Conservation (phyloP, 495 filamentous ascomycete genomes). For the Aspergillus asperescens region DNA sequence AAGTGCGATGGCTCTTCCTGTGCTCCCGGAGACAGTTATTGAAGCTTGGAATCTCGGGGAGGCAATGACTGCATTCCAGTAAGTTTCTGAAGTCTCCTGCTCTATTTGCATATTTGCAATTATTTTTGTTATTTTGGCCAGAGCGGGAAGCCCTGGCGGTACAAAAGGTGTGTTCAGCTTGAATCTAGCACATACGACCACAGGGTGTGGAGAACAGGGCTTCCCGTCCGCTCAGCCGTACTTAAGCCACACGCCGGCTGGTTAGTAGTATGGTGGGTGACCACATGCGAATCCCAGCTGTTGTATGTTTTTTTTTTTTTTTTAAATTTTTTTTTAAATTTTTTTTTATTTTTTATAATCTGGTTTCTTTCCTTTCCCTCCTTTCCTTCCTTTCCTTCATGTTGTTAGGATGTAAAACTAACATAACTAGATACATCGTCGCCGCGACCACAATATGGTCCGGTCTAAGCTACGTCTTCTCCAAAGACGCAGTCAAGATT, state of each 20-base stretch:
- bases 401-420: neutral
- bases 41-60: conserved; percentile 47
- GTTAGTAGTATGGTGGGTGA: conserved; percentile 39
- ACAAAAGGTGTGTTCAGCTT: conserved; percentile 8
- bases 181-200: conserved; percentile 28
- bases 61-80: conserved; percentile 65
- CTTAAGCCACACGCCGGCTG: conserved; percentile 38
- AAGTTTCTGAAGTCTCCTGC: conserved; percentile 37
- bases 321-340: conserved; percentile 10
- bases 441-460: conserved; percentile 81
- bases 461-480: conserved; percentile 74
- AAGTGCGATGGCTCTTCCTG: conserved; percentile 65
- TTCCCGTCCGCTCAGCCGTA: conserved; percentile 40
- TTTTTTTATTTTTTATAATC: conserved; percentile 4
- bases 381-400: conserved; percentile 1
- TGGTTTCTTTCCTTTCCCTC: conserved; percentile 1
- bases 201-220: conserved; percentile 39
- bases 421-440: conserved; percentile 54
- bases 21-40: conserved; percentile 47
- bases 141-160: conserved; percentile 1
- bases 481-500: conserved; percentile 77
- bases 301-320: conserved; percentile 32
- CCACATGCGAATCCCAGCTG: conserved; percentile 36
- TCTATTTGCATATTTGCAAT: neutral
- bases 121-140: neutral